phyloP scores from a whole-genome alignment of 345 rosid species.

The Arabis hirsuta region DNA sequence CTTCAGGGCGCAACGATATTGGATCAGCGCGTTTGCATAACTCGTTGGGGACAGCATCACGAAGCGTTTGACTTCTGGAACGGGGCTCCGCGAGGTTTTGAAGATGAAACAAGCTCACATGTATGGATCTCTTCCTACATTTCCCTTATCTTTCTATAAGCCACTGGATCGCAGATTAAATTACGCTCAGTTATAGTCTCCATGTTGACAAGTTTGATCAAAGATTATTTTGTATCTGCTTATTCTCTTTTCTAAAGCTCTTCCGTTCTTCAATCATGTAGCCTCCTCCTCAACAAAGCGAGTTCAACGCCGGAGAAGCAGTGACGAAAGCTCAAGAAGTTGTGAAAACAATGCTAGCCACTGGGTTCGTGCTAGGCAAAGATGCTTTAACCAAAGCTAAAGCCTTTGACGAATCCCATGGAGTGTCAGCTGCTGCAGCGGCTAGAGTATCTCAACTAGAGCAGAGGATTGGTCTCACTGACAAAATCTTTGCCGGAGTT shows the following conservation, averaged over 20 bases:
- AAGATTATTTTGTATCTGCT: neutral
- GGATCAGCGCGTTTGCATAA: conserved; percentile 78
- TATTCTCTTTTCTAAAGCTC: conserved; percentile 7
- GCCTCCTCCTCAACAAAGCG: conserved; percentile 40
- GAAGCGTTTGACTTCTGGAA: conserved; percentile 70
- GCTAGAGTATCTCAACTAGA: conserved; percentile 69
- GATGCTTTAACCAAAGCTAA: conserved; percentile 73
- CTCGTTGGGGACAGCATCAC: conserved; percentile 67
- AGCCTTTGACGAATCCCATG: conserved; percentile 74
- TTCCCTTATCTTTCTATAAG: neutral
- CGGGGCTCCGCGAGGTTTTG: conserved; percentile 41
- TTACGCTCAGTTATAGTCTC: neutral
- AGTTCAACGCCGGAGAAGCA: conserved; percentile 71
- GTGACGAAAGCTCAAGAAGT: conserved; percentile 71
- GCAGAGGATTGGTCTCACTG: conserved; percentile 67
- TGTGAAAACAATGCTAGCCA: conserved; percentile 67
- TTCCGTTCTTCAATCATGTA: conserved; percentile 24
- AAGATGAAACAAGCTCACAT: conserved; percentile 51
- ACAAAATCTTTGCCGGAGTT: conserved; percentile 68
- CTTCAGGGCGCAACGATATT: conserved; percentile 76
- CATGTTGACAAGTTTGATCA: conserved; percentile 5
- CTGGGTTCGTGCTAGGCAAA: conserved; percentile 73
- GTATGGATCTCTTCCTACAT: conserved; percentile 46
- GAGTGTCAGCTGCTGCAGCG: conserved; percentile 71
- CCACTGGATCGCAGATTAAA: neutral